Evolutionary conservation across 257 asterid species (phyloP).

Genomic region (Buddleja alternifolia): DNA sequence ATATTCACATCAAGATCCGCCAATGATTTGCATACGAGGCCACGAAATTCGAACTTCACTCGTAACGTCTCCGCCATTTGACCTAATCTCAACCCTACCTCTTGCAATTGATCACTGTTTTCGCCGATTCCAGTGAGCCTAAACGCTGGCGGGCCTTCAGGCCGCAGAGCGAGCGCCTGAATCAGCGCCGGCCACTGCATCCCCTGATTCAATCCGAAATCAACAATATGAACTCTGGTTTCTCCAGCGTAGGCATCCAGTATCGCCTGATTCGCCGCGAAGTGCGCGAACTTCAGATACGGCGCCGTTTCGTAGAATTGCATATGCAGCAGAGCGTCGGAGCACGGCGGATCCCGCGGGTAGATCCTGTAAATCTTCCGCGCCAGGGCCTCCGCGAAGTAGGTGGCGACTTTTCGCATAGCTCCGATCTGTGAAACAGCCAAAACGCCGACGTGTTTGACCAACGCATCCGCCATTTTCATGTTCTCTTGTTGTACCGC

Average conservation of each 20-base stretch:
- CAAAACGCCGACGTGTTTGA: conserved; percentile 50
- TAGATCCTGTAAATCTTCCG: conserved; percentile 53
- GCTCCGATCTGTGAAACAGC: conserved; percentile 63
- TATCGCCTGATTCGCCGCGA: conserved; percentile 68
- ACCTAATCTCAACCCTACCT: conserved; percentile 84
- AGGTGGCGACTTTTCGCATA: conserved; percentile 67
- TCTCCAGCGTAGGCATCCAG: conserved; percentile 53
- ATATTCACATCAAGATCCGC: conserved; percentile 69
- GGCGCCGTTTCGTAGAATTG: conserved; percentile 67
- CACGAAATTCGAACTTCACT: conserved; percentile 74
- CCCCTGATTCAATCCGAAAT: conserved; percentile 63
- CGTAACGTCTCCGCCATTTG: conserved; percentile 71
- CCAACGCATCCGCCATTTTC: conserved; percentile 51
- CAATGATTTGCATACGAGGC: conserved; percentile 68
- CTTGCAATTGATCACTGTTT: conserved; percentile 64
- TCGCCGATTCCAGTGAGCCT: conserved; percentile 78
- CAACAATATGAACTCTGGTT: conserved; percentile 53
- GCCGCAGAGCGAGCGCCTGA: conserved; percentile 59
- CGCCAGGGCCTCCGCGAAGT: conserved; percentile 58
- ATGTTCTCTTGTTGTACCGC: conserved; percentile 52
- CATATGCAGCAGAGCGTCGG: conserved; percentile 57
- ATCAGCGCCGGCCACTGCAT: conserved; percentile 71
- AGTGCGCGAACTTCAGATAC: conserved; percentile 60
- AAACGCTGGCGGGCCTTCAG: conserved; percentile 67
- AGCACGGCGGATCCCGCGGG: conserved; percentile 50